Evolutionary conservation across 257 asterid genomes (phyloP).

Genomic region (Lavandula angustifolia): DNA sequence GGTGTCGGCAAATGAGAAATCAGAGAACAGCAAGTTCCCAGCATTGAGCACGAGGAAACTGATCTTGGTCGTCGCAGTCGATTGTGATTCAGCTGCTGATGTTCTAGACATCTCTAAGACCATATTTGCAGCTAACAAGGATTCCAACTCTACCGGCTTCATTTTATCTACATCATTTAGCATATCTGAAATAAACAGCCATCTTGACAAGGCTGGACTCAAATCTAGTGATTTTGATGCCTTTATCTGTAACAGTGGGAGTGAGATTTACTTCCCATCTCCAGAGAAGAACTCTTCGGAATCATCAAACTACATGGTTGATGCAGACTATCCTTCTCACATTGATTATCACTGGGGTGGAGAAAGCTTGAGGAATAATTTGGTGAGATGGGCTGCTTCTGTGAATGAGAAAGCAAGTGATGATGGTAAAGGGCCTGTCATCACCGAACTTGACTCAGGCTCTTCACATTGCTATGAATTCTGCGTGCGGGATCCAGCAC

Average conservation of each 20-base stretch:
- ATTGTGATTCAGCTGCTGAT: slow-evolving; percentile 50
- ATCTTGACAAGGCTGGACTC: slow-evolving; percentile 50
- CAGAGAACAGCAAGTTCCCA: slow-evolving; percentile 48
- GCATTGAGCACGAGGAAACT: slow-evolving; percentile 50
- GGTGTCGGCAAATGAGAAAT: slow-evolving; percentile 42
- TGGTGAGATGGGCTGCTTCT: slow-evolving; percentile 67
- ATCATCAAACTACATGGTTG: slow-evolving; percentile 53
- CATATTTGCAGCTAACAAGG: slow-evolving; percentile 45
- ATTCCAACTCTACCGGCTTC: slow-evolving; percentile 48
- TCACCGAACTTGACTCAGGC: slow-evolving; percentile 56
- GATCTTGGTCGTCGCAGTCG: slow-evolving; percentile 53
- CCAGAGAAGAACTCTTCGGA: slow-evolving; percentile 32
- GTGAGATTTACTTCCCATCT: slow-evolving; percentile 67
- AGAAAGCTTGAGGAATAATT: slow-evolving; percentile 59
- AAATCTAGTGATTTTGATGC: slow-evolving; percentile 65
- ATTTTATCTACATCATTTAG: slow-evolving; percentile 58
- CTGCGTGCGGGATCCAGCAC: slow-evolving; percentile 45
- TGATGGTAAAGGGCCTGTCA: slow-evolving; percentile 38
- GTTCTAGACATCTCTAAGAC: slow-evolving; percentile 37
- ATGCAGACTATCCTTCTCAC: slow-evolving; percentile 63
- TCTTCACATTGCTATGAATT: slow-evolving; percentile 61
- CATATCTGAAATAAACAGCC: slow-evolving; percentile 51
- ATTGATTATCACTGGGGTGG: slow-evolving; percentile 82
- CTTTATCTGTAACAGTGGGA: slow-evolving; percentile 70
- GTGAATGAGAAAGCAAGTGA: slow-evolving; percentile 49